These are phyloP conservation scores for Murraya paniculata DNA, from an alignment of 345 rosid species.

Conservation along the genomic window DNA sequence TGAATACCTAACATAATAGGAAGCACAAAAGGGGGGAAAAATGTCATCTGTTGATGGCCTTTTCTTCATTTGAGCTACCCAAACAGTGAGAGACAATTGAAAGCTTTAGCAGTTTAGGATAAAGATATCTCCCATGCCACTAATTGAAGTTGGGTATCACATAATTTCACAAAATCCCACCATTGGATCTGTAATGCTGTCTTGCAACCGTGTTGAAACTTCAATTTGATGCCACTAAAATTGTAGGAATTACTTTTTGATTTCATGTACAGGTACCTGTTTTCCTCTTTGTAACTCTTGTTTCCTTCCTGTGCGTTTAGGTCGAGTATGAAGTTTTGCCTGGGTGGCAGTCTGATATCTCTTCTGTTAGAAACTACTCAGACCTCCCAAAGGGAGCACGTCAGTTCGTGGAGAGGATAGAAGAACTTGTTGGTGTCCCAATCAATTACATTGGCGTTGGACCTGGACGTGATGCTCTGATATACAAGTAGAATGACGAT, in stretches of 20 bases:
- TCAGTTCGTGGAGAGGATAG: constrained; percentile 82
- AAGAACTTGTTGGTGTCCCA: constrained; percentile 82
- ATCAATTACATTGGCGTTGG: constrained; percentile 88
- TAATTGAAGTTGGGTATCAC: neutral
- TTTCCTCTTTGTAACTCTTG: neutral
- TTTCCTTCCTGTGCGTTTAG: constrained; percentile 33
- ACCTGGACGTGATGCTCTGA: constrained; percentile 93
- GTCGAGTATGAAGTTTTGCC: constrained; percentile 90
- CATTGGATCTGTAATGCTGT: neutral
- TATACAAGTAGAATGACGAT: constrained; percentile 46
- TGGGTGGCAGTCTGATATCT: constrained; percentile 88
- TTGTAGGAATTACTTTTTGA: neutral
- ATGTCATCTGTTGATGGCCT: neutral
- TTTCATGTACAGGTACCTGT: neutral
- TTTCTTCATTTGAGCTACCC: neutral
- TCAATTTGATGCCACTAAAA: neutral
- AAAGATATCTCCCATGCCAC: neutral
- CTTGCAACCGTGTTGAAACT: neutral
- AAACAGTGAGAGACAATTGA: neutral
- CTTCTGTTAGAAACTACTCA: constrained; percentile 61
- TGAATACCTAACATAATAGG: neutral
- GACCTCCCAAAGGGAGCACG: constrained; percentile 88
- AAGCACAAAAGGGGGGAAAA: neutral
- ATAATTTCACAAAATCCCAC: neutral
- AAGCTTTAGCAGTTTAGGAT: neutral